A percentile compares a stretch with the other conserved stretches of the same genome.
Conservation (phyloP, 345 rosid species). For the Citrus reticulata region DNA sequence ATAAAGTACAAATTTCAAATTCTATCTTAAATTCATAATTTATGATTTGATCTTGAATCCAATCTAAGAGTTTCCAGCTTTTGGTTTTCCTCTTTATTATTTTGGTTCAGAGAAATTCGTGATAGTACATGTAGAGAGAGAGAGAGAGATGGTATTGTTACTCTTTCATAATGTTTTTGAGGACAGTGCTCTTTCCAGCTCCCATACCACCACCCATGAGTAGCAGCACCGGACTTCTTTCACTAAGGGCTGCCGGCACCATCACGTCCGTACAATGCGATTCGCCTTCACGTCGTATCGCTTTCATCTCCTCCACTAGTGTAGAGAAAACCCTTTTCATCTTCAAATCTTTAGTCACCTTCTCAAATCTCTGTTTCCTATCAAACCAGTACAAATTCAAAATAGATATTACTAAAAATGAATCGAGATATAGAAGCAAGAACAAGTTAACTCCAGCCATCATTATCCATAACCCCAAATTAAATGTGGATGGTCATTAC, state of each 20-base stretch:
- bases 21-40: too few species aligned
- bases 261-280: constrained; percentile 61
- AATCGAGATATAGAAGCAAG: too few species aligned
- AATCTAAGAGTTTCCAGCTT: too few species aligned
- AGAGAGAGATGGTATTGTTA: constrained; percentile 12
- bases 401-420: not conserved
- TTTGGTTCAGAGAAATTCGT: too few species aligned
- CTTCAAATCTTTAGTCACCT: constrained; percentile 61
- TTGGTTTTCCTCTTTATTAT: too few species aligned
- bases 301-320: constrained; percentile 81
- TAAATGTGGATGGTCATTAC: too few species aligned
- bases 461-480: too few species aligned
- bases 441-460: too few species aligned
- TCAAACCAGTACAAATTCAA: not conserved
- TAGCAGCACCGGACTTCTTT: constrained; percentile 85
- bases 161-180: constrained; percentile 79
- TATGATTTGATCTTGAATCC: too few species aligned
- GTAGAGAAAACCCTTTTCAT: constrained; percentile 70
- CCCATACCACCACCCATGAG: constrained; percentile 99
- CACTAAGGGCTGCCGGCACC: constrained; percentile 70
- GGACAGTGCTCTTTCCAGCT: constrained; percentile 95
- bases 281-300: constrained; percentile 42
- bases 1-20: too few species aligned
- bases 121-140: too few species aligned
- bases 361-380: constrained; percentile 80